Conservation (phyloP, 73 alveolate species). For the Diophrys sp. region DNA sequence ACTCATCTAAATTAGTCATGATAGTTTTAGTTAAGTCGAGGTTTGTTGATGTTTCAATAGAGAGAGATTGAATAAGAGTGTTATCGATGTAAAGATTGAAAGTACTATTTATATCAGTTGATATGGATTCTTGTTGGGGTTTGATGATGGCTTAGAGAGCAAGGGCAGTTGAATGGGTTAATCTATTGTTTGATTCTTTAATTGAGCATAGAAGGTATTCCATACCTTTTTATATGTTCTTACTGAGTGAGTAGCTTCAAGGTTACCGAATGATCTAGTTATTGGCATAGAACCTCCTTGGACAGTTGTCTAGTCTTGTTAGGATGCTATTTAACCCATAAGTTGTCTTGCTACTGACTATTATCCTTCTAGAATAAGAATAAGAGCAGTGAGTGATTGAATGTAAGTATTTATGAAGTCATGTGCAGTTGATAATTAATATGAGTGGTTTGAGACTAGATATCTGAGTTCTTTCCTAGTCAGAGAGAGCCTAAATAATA, state of each 20-base stretch:
- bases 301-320: slow-evolving; percentile 33
- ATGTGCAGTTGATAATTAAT: too few species aligned
- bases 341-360: slow-evolving; percentile 15
- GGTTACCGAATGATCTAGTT: slow-evolving; percentile 45
- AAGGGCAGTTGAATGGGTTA: slow-evolving; percentile 51
- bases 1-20: neutral
- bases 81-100: slow-evolving; percentile 4
- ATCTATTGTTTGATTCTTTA: slow-evolving; percentile 47
- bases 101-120: slow-evolving; percentile 32
- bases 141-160: slow-evolving; percentile 39
- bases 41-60: neutral
- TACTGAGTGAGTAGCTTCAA: slow-evolving; percentile 47
- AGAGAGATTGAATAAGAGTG: slow-evolving; percentile 4
- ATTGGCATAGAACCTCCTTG: slow-evolving; percentile 23
- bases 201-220: slow-evolving; percentile 18
- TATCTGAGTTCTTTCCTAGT: too few species aligned
- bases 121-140: slow-evolving; percentile 11
- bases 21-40: neutral
- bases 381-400: slow-evolving; percentile 32
- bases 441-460: too few species aligned
- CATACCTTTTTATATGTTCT: slow-evolving; percentile 34
- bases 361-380: slow-evolving; percentile 12
- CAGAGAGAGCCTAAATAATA: slow-evolving; percentile 52
- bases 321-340: too few species aligned
- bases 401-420: too few species aligned